Base-by-base conservation (phyloP, 768 basidiomycete genomes). In the Tulasnella sp. region DNA sequence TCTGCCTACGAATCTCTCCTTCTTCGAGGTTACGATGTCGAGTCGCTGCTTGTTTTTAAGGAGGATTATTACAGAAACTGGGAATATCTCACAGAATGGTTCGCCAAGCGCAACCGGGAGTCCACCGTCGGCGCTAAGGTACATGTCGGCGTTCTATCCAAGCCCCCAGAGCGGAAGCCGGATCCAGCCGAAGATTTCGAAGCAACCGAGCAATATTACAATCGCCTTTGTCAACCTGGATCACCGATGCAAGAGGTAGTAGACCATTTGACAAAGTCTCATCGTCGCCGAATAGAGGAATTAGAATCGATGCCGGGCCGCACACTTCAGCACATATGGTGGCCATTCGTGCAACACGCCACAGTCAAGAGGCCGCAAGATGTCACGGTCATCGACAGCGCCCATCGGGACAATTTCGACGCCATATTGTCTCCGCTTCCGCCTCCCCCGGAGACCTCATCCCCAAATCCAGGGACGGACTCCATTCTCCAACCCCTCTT, bases 281-380 rank as follows among this genome's bases (percentile, higher is more conserved):
- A 98, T 85, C 81, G 84, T 0, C 83, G 85, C n/a, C 89, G 97
- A 8, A 85, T 98, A n/a, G 84, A 88, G 16, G 91, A 93, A 64
- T 90, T 99, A 11, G 89, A 92, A 75, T 89, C 92, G 0, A 95
- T 97, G 92, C 91, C 95, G 3, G 87, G 87, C 14, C 90, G 96
- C 50, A 92, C 96, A 0, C 87, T 94, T 69, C 89, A 96, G 77
- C 89, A 89, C 1, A 88, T 98, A 72, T 99, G 97, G 97, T 99
- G 96, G 96, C 97, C 97, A 0, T 99, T 99, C 84, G 95, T 96
- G 1, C 97, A 99, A 84, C 97, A 99, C 82, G 91, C 90, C 0
- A 87, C 92, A 24, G 88, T 95, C 72, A 89, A 90, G 81, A 87
- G 88, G 75, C 90, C 92, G 77, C 85, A 90, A 60, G 93, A 96